Base-by-base conservation (phyloP, 768 basidiomycete genomes). In the Lactarius psammicola region DNA sequence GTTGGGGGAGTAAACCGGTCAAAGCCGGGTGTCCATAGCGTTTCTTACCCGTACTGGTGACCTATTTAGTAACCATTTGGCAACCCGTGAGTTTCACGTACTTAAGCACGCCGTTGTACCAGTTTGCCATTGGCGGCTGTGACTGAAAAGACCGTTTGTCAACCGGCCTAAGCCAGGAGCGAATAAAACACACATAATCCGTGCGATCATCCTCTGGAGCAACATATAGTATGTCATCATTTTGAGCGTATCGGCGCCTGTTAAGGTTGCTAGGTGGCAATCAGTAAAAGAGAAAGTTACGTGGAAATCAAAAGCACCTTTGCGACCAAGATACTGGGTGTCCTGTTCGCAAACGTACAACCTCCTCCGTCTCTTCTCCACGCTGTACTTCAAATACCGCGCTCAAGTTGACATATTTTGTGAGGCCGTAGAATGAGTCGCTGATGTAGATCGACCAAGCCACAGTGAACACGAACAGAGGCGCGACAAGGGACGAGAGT, bases 11-110 rank as follows among this genome's bases (percentile, higher is more conserved):
- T 4, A 91, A 84, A 2, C 96, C 96, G n/a, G 89, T 93, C 26
- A 98, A 82, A 1, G 94, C 96, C 4, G 96, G 96, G 74, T 98
- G 96, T 0, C 92, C 95, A 71, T 98, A 98, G 49, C 95, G 87
- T 58, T 92, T 81, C 75, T 95, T 94, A 11, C 94, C 94, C n/a
- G 95, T 97, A 74, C 92, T 94, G 67, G 38, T 44, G 51, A 33
- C 17, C 49, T 30, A 59, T 67, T 23, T 40, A 31, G 33, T 46
- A 20, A 15, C 28, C 13, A 17, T 15, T n/a, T 26, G 28, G 13
- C 56, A 23, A 53, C 40, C 6, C 28, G 28, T 38, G 59, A 56
- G 71, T 80, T 70, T 38, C 42, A 59, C 66, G 40, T 74, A 93
- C 92, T 96, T 96, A 17, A 98, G 80, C 26, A 98, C 93, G 0